These are phyloP conservation scores for Firmiana major DNA, from an alignment of 345 rosid species.

Conservation along the genomic window DNA sequence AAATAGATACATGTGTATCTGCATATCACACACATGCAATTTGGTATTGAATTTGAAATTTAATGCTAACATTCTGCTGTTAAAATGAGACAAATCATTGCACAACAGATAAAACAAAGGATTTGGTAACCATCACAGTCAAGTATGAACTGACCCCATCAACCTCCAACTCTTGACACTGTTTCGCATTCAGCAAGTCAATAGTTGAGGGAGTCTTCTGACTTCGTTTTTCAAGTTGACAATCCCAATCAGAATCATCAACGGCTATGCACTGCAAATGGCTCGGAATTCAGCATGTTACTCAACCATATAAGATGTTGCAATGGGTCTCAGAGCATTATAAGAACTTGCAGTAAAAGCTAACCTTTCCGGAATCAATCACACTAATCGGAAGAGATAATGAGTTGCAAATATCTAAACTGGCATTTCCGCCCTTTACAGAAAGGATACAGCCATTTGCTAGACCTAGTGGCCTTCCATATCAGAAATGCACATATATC, in stretches of 20 bases:
- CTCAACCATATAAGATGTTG: background rate
- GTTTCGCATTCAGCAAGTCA: conserved; percentile 47
- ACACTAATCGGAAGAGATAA: conserved; percentile 49
- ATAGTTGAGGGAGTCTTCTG: conserved; percentile 52
- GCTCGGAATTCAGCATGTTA: background rate
- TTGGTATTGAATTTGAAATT: background rate
- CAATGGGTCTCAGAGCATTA: background rate
- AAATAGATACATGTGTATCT: too few species aligned
- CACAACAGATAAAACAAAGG: background rate
- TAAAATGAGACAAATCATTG: background rate
- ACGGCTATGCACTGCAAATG: conserved; percentile 41
- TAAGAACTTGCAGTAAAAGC: background rate
- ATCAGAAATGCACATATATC: background rate
- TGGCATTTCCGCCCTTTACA: conserved; percentile 25
- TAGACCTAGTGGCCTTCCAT: conserved; percentile 46
- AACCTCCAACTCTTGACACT: conserved; percentile 45
- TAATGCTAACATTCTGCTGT: background rate
- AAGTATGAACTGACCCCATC: conserved; percentile 40
- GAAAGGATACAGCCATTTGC: conserved; percentile 44
- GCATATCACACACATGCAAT: background rate
- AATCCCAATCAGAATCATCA: conserved; percentile 42
- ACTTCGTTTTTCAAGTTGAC: conserved; percentile 38
- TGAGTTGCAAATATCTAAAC: conserved; percentile 40
- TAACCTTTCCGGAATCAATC: conserved; percentile 65
- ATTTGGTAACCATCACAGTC: background rate